These are phyloP conservation scores for Hondaea fermentalgiana DNA, from an alignment of 108 stramenopile species.

Conservation along the genomic window DNA sequence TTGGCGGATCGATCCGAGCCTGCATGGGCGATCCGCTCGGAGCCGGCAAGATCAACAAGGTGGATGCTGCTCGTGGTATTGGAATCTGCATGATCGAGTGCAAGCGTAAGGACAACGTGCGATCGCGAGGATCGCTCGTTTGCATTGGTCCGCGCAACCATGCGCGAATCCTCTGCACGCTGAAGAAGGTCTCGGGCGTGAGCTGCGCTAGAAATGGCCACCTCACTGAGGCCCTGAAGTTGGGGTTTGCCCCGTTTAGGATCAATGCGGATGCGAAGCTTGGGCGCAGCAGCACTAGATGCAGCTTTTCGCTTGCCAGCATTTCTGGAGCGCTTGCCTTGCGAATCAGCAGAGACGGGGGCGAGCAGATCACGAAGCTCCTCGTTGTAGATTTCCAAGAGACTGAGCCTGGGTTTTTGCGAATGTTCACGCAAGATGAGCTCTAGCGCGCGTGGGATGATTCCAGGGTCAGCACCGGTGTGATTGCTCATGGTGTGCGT, in stretches of 20 bases:
- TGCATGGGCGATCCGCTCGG: neutral
- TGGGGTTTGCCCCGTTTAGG: neutral
- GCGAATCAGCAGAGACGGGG: too few relatives aligned
- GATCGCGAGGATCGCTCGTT: neutral
- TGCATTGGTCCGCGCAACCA: neutral
- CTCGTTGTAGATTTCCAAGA: constrained; percentile 57
- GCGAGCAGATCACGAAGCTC: constrained; percentile 40
- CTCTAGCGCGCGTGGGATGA: neutral
- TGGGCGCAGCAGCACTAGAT: neutral
- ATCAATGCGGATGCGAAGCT: neutral
- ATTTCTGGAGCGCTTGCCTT: neutral
- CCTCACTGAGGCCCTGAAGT: neutral
- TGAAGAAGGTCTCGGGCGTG: neutral
- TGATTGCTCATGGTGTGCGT: constrained; percentile 68
- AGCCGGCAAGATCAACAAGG: neutral
- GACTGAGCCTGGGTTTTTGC: constrained; percentile 32
- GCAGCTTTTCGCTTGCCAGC: neutral
- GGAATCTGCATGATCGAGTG: neutral
- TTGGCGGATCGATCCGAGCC: neutral
- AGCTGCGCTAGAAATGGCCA: neutral
- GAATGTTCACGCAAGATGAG: neutral
- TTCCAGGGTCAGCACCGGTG: neutral
- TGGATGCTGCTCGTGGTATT: neutral
- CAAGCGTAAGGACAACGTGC: neutral
- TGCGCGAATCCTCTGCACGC: neutral